Evolutionary conservation across 192 early-diverging fungal genomes (phyloP), one percentile per base, ranked within the genome.

Genomic region (Martensiomyces pterosporus): DNA sequence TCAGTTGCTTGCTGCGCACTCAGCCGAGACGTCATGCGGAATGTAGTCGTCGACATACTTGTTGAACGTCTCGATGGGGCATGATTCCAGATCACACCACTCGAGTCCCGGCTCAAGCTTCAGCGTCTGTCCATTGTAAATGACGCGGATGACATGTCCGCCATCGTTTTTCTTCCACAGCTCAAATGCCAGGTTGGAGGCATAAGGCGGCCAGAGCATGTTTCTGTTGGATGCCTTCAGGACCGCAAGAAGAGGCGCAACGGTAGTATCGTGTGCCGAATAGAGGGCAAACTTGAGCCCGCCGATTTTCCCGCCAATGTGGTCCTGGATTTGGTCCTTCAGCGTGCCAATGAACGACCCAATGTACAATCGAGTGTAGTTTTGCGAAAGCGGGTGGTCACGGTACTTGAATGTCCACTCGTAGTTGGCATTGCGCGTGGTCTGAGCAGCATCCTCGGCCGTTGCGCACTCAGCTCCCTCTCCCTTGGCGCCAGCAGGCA

Each of bases 131-230:
- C 80, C 80, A 33, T 82, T 79, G 60, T 79, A 80, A 10, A 82
- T 47, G 9, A 79, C 77, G 7, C 79, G 72, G 12, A 82, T 51
- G 32, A 80, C 67, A 9, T 58, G 53, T 8, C 23, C 40, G 17
- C 65, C 55, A 15, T 69, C 52, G 2, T 44, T 24, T 39, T 63
- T 67, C 42, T 57, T 64, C 80, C 80, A 82, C 22, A 68, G 45
- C 51, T 82, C 79, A 48, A 80, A 56, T 2, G 75, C 24, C 3
- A 82, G 22, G 21, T 78, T 65, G 3, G 77, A 77, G 12, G 64
- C 77, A 36, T 80, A 82, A 3, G 79, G 69, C 9, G 79, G 80
- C 80, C 80, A 82, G 16, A 66, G 40, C 34, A 53, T 70, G 40
- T 60, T 45, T 7, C 24, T 32, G 45, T 73, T 39, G 13, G 54